Evolutionary conservation across 2,329 filamentous ascomycete species (phyloP).

Genomic region (Colletotrichum camelliae): DNA sequence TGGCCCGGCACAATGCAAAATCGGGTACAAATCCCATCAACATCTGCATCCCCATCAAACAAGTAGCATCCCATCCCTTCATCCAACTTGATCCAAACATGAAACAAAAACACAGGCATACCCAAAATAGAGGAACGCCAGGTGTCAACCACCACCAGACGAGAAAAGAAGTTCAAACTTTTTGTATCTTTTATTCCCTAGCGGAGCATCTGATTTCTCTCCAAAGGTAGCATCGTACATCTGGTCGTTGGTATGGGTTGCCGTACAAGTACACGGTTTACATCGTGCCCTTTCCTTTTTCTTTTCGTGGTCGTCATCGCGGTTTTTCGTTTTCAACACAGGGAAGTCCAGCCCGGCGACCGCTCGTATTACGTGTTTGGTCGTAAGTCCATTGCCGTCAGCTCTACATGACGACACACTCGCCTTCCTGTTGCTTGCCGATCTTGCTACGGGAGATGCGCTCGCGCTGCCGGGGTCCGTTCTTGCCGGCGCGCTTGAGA

Average conservation of each 20-base stretch:
- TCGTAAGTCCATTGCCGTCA: not conserved
- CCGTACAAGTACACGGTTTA: not conserved
- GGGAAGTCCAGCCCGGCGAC: not conserved
- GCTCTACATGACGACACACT: slow-evolving; percentile 82
- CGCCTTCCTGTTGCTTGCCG: slow-evolving; percentile 84
- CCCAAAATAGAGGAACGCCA: not conserved
- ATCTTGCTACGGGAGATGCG: slow-evolving; percentile 82
- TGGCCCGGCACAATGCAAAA: not conserved
- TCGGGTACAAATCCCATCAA: not conserved
- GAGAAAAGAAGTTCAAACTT: not conserved
- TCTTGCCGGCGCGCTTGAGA: slow-evolving; percentile 74
- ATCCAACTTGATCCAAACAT: not conserved
- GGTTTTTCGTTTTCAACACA: not conserved
- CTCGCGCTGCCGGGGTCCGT: slow-evolving; percentile 74
- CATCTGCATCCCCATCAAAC: not conserved
- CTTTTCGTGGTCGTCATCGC: not conserved
- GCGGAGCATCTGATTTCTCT: not conserved
- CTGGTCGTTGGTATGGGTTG: not conserved
- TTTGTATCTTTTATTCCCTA: not conserved
- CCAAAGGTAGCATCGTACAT: not conserved
- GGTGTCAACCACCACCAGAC: not conserved
- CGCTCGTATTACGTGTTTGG: not conserved
- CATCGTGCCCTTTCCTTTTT: not conserved
- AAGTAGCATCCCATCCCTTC: not conserved
- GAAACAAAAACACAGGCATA: not conserved